Percentiles rank a stretch among this genome's conserved stretches.
Conservation (phyloP, 768 basidiomycete genomes). For the Galerina marginata region DNA sequence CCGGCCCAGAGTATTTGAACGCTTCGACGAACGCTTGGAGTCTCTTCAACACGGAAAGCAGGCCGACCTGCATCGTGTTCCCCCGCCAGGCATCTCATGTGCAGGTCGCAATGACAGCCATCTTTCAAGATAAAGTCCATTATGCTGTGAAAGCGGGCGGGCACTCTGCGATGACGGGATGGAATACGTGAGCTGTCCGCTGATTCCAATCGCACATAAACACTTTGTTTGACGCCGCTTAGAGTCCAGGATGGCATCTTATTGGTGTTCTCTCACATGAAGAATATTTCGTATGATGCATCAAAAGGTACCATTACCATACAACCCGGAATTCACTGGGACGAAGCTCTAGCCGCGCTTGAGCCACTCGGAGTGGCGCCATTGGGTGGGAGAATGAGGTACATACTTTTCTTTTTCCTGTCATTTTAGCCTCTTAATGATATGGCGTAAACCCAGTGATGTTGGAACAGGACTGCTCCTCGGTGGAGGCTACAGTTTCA, state of each 20-base stretch:
- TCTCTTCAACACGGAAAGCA: conserved; percentile 36
- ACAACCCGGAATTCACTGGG: conserved; percentile 48
- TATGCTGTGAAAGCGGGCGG: conserved; percentile 50
- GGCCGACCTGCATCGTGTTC: conserved; percentile 43
- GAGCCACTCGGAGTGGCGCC: conserved; percentile 46
- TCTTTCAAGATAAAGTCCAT: conserved; percentile 36
- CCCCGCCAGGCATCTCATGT: conserved; percentile 37
- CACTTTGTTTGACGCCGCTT: conserved; percentile 6
- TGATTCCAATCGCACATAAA: background rate
- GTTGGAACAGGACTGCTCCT: conserved; percentile 51
- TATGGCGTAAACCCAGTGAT: conserved; percentile 27
- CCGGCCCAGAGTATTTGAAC: conserved; percentile 22
- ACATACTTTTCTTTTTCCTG: background rate
- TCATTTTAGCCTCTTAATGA: background rate
- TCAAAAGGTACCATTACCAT: conserved; percentile 42
- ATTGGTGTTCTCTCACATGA: conserved; percentile 44
- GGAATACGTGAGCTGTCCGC: conserved; percentile 42
- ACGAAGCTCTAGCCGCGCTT: conserved; percentile 38
- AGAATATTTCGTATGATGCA: conserved; percentile 41
- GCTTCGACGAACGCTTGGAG: conserved; percentile 35
- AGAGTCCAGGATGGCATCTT: conserved; percentile 45
- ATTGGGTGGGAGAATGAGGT: conserved; percentile 45
- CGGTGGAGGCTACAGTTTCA: conserved; percentile 47
- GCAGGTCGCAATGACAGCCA: conserved; percentile 42
- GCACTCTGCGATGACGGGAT: conserved; percentile 46